Conservation (phyloP, 2,329 filamentous ascomycete species). For the Aspergillus vadensis region DNA sequence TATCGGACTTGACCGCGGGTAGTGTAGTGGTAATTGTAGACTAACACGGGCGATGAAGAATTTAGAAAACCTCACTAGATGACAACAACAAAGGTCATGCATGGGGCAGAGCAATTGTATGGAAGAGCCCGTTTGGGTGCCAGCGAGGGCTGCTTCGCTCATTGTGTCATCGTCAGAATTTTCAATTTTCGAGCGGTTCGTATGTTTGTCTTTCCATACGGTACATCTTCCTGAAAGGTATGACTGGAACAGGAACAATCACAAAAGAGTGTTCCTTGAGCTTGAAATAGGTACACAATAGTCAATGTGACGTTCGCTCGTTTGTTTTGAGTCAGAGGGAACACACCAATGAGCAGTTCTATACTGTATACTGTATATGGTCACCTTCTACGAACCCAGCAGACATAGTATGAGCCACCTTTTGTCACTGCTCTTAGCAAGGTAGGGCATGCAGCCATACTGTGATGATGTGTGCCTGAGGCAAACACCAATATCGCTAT, state of each 20-base stretch:
- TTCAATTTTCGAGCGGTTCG: not conserved
- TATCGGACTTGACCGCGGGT: no score
- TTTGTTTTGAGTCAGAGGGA: not conserved
- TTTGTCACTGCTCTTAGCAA: no score
- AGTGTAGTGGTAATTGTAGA: no score
- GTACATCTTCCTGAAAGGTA: not conserved
- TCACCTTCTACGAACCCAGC: not conserved
- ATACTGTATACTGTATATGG: not conserved
- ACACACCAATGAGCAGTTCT: not conserved
- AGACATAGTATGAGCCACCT: no score
- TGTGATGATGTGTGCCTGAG: no score
- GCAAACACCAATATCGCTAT: no score
- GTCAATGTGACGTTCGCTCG: not conserved
- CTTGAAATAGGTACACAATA: not conserved
- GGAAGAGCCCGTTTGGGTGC: no score
- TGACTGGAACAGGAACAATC: not conserved
- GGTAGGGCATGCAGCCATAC: no score
- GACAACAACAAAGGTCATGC: no score
- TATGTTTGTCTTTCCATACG: not conserved
- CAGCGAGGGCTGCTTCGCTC: not conserved
- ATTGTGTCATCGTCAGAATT: not conserved
- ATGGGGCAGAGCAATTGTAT: no score
- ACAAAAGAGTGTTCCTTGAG: not conserved
- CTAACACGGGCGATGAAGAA: no score
- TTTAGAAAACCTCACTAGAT: no score